Evolutionary conservation across 2,329 filamentous ascomycete genomes (phyloP), one percentile per base, ranked within the genome.

Genomic region (Arthrinium puccinioides): DNA sequence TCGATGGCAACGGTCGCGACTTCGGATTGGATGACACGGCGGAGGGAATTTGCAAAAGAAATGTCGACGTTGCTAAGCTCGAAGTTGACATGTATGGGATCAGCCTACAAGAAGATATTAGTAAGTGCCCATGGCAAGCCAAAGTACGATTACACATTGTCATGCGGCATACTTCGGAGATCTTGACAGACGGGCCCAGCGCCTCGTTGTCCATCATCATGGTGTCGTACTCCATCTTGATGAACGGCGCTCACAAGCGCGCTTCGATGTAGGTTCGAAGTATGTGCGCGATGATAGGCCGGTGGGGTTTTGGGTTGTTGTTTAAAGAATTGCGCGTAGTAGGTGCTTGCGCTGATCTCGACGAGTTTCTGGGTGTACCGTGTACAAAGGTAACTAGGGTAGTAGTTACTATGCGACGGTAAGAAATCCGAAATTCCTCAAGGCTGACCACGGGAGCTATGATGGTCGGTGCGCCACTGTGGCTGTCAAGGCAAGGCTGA

Each of bases 1-100:
- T 98, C 90, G 60, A 97, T 89, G 45, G 92, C 89, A 52, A 97
- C 81, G 18, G 87, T 96, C 9, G 90, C 89, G 42, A 98, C 85
- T 65, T 98, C 90, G 53, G 87, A 86, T 48, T 95, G 82, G 67
- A 97, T 90, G 41, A 87, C 75, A 56, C 90, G 86, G 44, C 90
- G 89, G 44, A 97, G 67, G 31, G 88, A 84, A 70, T 98, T 98
- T 53, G 90, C 90, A 52, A 96, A 87, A 45, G 88, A 77, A 41
- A 96, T 81, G 57, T 94, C 87, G 53, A 90, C 86, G 59, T 87
- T 87, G 54, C 79, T 83, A 40, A 98, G 79, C 62, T 92, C 82
- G 69, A 97, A 97, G 65, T 95, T 84, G 60, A 95, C 88, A 54
- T 85, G 82, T 52, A 81, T 78, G 45, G 69, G 69, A 57, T 89